Conservation (phyloP, 1,284 basidiomycete genomes). For the Leccinum variabile region DNA sequence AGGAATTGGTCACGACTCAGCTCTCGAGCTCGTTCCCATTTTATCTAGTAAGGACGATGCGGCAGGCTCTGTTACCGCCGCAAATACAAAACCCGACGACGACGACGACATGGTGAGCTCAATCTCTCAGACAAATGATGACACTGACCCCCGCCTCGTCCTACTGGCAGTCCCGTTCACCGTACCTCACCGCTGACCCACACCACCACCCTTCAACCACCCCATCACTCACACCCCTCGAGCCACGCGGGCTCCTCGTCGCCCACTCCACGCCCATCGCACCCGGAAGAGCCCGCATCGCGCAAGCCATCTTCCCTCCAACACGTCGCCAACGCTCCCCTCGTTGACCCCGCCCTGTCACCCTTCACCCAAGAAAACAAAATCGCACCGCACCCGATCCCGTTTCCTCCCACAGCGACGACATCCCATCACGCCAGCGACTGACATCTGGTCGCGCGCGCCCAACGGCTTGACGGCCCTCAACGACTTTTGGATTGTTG, state of each 20-base stretch:
- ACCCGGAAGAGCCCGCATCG: conserved; percentile 13
- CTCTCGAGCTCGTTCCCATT: no score
- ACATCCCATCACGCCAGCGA: no score
- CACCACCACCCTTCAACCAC: no score
- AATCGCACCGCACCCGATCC: neutral
- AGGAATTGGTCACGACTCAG: no score
- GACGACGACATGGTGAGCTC: conserved; percentile 17
- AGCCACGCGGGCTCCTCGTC: no score
- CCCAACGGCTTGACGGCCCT: conserved; percentile 85
- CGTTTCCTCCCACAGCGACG: no score
- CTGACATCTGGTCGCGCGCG: conserved; percentile 25
- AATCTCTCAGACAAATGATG: conserved; percentile 15
- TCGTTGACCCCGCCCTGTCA: conserved; percentile 21
- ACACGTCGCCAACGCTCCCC: conserved; percentile 26
- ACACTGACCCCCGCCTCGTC: no score
- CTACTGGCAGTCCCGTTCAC: no score
- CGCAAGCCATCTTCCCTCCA: conserved; percentile 34
- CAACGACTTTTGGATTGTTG: conserved; percentile 89
- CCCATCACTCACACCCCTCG: no score
- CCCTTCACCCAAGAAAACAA: conserved; percentile 30
- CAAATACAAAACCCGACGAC: conserved; percentile 18
- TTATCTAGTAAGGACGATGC: no score
- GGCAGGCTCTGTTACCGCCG: neutral
- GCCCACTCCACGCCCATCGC: no score
- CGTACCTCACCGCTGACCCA: no score